Percentiles rank a stretch among this genome's conserved stretches.
These are phyloP conservation scores for Aspergillus nomiae DNA, from an alignment of 2,329 filamentous ascomycete genomes.

Conservation along the genomic window DNA sequence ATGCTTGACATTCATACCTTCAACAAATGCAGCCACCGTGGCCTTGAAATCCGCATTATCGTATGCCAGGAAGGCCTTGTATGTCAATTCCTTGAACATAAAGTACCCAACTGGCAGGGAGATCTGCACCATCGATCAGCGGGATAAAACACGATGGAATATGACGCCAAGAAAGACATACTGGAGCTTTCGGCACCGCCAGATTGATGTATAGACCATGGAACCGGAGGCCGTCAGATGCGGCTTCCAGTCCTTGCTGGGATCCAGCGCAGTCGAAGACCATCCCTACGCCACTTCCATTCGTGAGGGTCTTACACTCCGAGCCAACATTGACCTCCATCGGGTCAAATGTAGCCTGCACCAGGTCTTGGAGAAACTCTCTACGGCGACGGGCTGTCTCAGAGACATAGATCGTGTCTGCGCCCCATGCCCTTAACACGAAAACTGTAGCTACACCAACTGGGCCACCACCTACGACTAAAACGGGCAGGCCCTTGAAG, in stretches of 20 bases:
- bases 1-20: not conserved
- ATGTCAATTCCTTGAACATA: not conserved
- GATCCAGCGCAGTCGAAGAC: not conserved
- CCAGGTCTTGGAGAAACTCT: not conserved
- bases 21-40: not conserved
- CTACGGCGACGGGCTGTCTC: not conserved
- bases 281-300: not conserved
- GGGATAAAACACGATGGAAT: not conserved
- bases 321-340: not conserved
- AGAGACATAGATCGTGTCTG: not conserved
- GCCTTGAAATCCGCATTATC: not conserved
- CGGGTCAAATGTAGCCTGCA: not conserved
- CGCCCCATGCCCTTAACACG: not conserved
- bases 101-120: not conserved
- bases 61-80: not conserved
- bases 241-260: not conserved
- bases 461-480: not conserved
- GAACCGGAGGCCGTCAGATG: not conserved
- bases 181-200: not conserved
- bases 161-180: not conserved
- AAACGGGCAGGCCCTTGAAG: not conserved
- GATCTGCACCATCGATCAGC: not conserved
- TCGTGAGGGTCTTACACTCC: not conserved
- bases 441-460: not conserved
- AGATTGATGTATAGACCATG: not conserved